phyloP scores from a whole-genome alignment of 2,329 filamentous ascomycete genomes.

The Fusarium tjaetaba region DNA sequence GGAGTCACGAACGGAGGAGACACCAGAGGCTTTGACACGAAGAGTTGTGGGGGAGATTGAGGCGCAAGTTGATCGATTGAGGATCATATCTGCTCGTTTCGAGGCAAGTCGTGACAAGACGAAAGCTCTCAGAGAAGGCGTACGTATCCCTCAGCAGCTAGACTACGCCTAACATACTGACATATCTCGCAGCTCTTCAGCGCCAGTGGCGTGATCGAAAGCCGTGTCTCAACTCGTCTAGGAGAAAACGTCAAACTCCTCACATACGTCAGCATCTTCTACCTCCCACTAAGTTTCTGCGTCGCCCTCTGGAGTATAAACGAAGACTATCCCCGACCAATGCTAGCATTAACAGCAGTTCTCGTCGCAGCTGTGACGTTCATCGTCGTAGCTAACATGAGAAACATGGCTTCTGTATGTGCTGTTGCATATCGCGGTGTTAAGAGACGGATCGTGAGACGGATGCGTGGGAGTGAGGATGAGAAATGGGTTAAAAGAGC shows the following conservation, averaged over 20 bases:
- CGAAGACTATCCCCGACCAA: not conserved
- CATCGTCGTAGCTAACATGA: not conserved
- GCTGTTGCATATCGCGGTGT: not conserved
- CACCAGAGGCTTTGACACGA: not conserved
- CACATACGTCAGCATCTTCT: conserved; percentile 54
- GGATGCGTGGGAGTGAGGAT: not conserved
- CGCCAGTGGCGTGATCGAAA: conserved; percentile 1
- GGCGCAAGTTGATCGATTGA: not conserved
- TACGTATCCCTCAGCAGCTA: not conserved
- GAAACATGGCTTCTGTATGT: not conserved
- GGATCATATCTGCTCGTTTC: not conserved
- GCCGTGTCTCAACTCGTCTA: conserved; percentile 26
- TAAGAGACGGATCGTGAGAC: not conserved
- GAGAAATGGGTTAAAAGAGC: not conserved
- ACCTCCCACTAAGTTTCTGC: conserved; percentile 50
- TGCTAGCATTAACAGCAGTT: not conserved
- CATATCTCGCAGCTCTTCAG: not conserved
- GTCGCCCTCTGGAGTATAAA: conserved; percentile 23
- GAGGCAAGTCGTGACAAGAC: not conserved
- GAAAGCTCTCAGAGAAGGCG: conserved; percentile 1
- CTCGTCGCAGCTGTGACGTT: not conserved
- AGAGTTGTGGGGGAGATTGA: not conserved
- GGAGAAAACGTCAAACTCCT: conserved; percentile 51
- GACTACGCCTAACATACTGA: not conserved
- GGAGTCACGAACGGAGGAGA: not conserved